Evolutionary conservation across 306 rosid species (phyloP).

Genomic region (Vachellia collinsii): DNA sequence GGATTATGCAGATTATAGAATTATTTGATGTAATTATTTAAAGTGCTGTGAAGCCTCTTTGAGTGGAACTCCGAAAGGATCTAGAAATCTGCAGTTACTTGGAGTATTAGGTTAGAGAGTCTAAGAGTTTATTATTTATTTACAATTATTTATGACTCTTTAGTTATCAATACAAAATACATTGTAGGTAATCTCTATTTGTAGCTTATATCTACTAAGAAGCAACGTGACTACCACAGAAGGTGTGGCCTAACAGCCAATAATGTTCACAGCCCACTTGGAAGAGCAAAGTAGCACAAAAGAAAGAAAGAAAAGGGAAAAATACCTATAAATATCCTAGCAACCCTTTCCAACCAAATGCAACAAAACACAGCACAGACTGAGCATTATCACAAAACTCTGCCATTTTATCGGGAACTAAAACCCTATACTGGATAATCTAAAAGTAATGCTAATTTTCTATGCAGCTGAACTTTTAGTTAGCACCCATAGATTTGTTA

Average conservation of each 20-base stretch:
- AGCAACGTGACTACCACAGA: background rate
- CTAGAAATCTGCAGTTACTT: background rate
- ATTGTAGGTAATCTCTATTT: background rate
- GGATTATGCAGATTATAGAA: background rate
- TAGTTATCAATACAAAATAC: background rate
- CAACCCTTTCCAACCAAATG: conserved; percentile 2
- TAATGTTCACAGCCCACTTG: background rate
- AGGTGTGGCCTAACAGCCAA: background rate
- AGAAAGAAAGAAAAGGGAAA: background rate
- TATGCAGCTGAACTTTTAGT: background rate
- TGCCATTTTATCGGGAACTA: background rate
- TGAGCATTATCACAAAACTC: background rate
- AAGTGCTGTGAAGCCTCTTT: background rate
- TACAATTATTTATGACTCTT: background rate
- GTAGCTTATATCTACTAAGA: background rate
- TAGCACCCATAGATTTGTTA: background rate
- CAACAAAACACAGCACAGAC: background rate
- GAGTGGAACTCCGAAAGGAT: background rate
- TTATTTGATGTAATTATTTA: background rate
- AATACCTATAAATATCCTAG: background rate
- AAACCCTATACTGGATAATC: background rate
- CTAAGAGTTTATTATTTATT: background rate
- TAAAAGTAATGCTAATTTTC: background rate
- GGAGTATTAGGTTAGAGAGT: background rate
- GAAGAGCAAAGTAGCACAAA: background rate